These are phyloP conservation scores for Camillea tinctor DNA, from an alignment of 2,329 filamentous ascomycete species.

Conservation along the genomic window DNA sequence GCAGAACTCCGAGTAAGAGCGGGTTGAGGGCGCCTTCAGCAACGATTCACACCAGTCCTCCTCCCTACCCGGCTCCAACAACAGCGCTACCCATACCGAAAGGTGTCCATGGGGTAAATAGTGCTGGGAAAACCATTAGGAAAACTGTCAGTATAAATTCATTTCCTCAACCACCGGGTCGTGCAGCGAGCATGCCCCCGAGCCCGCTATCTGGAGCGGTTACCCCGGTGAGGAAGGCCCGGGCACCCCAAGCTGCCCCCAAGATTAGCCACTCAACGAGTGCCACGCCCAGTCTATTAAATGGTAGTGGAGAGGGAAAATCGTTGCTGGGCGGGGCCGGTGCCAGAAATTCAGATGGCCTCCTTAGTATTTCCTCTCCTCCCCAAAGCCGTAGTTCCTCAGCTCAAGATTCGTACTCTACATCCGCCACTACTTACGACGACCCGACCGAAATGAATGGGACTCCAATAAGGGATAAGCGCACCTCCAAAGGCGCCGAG, in stretches of 20 bases:
- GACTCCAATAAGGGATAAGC: slow-evolving; percentile 42
- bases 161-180: slow-evolving; percentile 85
- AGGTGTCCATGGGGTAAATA: slow-evolving; percentile 54
- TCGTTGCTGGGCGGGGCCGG: slow-evolving; percentile 62
- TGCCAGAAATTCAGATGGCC: slow-evolving; percentile 68
- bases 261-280: slow-evolving; percentile 50
- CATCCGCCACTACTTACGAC: slow-evolving; percentile 85
- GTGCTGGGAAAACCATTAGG: slow-evolving; percentile 67
- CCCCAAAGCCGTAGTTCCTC: slow-evolving; percentile 90
- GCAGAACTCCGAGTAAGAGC: slow-evolving; percentile 47
- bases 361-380: slow-evolving; percentile 76
- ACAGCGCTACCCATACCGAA: slow-evolving; percentile 57
- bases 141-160: slow-evolving; percentile 92
- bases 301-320: slow-evolving; percentile 75
- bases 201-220: slow-evolving; percentile 55
- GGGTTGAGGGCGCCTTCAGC: slow-evolving; percentile 60
- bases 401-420: slow-evolving; percentile 88
- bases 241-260: slow-evolving; percentile 50
- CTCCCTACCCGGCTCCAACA: slow-evolving; percentile 49
- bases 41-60: slow-evolving; percentile 46
- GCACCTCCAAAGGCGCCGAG: slow-evolving; percentile 56
- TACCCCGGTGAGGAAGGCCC: slow-evolving; percentile 49
- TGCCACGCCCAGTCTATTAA: slow-evolving; percentile 70
- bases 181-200: slow-evolving; percentile 61
- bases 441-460: slow-evolving; percentile 61